phyloP scores from a whole-genome alignment of 164 flowering plant genomes.

The Nymphaea colorata region DNA sequence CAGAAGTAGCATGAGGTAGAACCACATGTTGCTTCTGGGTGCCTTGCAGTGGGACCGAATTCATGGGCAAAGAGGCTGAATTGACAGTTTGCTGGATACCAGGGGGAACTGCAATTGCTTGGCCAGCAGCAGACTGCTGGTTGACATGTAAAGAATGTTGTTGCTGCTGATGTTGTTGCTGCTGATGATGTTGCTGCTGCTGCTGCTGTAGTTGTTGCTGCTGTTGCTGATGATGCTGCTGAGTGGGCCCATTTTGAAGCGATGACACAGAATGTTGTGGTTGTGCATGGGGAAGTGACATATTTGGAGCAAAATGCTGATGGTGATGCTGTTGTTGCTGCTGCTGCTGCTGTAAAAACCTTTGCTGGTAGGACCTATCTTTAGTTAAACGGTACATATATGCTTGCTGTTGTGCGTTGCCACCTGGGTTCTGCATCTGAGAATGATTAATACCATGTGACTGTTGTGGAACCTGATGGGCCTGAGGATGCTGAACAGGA shows the following conservation, averaged over 20 bases:
- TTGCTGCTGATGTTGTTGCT: not conserved
- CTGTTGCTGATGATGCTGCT: not conserved
- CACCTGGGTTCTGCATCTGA: constrained; percentile 55
- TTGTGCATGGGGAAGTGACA: constrained; percentile 43
- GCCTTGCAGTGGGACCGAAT: not conserved
- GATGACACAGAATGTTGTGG: constrained; percentile 54
- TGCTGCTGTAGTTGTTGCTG: not conserved
- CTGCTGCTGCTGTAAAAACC: constrained; percentile 24
- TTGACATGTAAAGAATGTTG: constrained; percentile 4
- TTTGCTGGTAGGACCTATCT: constrained; percentile 65
- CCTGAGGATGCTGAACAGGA: constrained; percentile 58
- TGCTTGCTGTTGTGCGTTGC: constrained; percentile 49
- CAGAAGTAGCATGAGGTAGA: not conserved
- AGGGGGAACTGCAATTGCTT: constrained; percentile 11
- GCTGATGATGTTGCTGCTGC: not conserved
- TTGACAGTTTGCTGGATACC: constrained; percentile 5
- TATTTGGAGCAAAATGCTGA: constrained; percentile 37
- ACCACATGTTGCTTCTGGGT: not conserved
- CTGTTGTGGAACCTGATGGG: constrained; percentile 52
- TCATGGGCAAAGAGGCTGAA: constrained; percentile 23
- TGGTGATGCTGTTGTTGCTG: constrained; percentile 42
- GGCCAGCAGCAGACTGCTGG: constrained; percentile 44
- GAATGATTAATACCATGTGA: constrained; percentile 40
- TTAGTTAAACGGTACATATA: constrained; percentile 51
- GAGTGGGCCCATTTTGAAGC: constrained; percentile 39